These are phyloP conservation scores for Fusarium vanettenii DNA, from an alignment of 2,329 filamentous ascomycete species.

Conservation along the genomic window DNA sequence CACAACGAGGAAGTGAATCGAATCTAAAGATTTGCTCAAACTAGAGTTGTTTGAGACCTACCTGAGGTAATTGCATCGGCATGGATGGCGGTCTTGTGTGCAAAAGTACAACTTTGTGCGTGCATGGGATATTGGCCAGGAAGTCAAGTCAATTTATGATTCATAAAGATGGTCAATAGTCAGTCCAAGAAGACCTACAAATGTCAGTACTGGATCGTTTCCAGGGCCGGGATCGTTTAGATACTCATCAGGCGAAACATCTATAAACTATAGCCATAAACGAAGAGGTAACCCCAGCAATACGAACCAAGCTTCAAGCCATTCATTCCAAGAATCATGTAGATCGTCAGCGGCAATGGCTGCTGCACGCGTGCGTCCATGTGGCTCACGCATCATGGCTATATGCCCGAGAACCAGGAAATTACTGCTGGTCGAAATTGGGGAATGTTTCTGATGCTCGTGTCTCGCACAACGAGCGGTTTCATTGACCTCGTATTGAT, in stretches of 20 bases:
- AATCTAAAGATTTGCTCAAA: neutral
- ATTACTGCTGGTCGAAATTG: neutral
- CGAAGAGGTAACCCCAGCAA: neutral
- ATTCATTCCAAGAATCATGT: neutral
- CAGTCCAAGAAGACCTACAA: neutral
- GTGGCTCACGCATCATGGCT: neutral
- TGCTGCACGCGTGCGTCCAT: neutral
- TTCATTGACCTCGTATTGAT: neutral
- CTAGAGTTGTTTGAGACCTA: neutral
- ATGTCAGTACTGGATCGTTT: neutral
- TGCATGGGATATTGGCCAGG: neutral
- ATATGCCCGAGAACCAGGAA: neutral
- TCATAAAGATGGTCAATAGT: neutral
- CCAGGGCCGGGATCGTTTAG: neutral
- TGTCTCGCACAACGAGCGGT: neutral
- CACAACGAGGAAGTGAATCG: neutral
- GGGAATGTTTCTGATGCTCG: neutral
- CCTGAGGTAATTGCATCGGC: neutral
- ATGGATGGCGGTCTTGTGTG: neutral
- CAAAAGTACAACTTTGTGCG: neutral
- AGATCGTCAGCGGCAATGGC: neutral
- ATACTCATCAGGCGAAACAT: neutral
- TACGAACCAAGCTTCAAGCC: neutral
- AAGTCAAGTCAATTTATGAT: neutral
- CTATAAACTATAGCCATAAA: neutral